These are phyloP conservation scores for Penicillium sp. DNA, from an alignment of 2,329 filamentous ascomycete species.

Conservation along the genomic window DNA sequence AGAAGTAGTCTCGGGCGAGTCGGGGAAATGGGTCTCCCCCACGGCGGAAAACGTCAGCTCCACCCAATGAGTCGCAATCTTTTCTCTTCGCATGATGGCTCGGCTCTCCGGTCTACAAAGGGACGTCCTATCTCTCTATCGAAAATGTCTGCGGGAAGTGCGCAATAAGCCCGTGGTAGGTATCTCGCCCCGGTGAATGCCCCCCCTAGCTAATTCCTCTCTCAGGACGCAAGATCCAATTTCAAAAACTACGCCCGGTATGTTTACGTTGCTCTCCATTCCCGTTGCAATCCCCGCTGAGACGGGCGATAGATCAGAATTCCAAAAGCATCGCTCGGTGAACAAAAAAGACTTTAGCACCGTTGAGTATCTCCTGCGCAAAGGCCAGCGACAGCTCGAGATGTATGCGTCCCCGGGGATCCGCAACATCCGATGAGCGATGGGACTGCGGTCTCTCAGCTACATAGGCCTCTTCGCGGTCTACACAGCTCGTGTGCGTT, in stretches of 20 bases:
- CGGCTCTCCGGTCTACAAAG: constrained; percentile 83
- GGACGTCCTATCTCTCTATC: constrained; percentile 83
- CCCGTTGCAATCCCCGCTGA: constrained; percentile 4
- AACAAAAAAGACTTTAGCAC: constrained; percentile 84
- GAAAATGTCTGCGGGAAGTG: constrained; percentile 78
- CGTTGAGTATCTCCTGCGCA: constrained; percentile 81
- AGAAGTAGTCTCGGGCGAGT: neutral
- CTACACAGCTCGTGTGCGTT: neutral
- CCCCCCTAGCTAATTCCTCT: constrained; percentile 4
- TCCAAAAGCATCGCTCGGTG: constrained; percentile 67
- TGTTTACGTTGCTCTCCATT: constrained; percentile 18
- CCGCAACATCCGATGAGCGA: constrained; percentile 63
- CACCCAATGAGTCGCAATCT: constrained; percentile 7
- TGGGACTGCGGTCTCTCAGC: too few relatives aligned
- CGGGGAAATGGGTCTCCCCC: neutral
- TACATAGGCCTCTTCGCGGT: too few relatives aligned
- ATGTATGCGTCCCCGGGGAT: constrained; percentile 78
- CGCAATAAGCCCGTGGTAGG: constrained; percentile 75
- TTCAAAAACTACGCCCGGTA: constrained; percentile 47
- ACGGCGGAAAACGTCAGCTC: constrained; percentile 25
- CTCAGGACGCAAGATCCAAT: constrained; percentile 43
- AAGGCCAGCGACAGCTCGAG: constrained; percentile 78
- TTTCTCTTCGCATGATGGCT: constrained; percentile 25
- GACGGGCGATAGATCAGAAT: constrained; percentile 63
- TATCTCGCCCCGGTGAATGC: neutral